A percentile compares a stretch with the other conserved stretches of the same genome.
Evolutionary conservation across 2,329 filamentous ascomycete species (phyloP).

Genomic region (Penicillium sp.): DNA sequence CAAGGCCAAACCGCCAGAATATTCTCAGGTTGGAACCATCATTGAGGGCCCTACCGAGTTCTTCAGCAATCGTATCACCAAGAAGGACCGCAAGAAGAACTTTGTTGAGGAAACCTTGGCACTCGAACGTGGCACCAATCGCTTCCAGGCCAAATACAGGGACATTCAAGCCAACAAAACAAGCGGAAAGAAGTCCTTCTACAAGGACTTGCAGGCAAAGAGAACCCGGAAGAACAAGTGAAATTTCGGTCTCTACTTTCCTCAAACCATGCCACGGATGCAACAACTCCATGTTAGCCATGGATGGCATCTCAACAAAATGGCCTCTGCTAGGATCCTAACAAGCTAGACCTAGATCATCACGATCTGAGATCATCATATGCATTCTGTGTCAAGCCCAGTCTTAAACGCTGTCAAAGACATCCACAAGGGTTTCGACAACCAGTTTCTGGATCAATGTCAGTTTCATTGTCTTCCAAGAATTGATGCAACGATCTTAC

Average conservation of each 20-base stretch:
- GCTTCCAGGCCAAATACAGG: constrained; percentile 84
- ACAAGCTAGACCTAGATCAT: not conserved
- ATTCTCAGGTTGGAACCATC: constrained; percentile 84
- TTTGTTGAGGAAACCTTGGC: constrained; percentile 82
- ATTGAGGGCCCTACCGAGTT: constrained; percentile 87
- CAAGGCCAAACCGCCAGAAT: constrained; percentile 72
- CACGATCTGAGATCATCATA: not conserved
- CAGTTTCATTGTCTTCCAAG: constrained; percentile 11
- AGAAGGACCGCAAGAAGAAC: constrained; percentile 83
- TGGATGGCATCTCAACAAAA: not conserved
- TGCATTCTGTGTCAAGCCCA: not conserved
- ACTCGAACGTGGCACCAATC: constrained; percentile 62
- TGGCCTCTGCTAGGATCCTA: not conserved
- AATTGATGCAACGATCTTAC: constrained; percentile 33
- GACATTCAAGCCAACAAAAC: constrained; percentile 79
- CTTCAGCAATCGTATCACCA: constrained; percentile 74
- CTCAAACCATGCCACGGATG: not conserved
- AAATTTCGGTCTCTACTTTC: constrained; percentile 4
- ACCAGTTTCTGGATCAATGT: constrained; percentile 38
- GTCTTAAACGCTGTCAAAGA: constrained; percentile 25
- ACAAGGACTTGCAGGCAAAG: constrained; percentile 72
- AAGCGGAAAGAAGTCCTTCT: constrained; percentile 86
- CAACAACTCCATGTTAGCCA: not conserved
- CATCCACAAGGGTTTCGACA: constrained; percentile 32
- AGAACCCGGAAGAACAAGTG: constrained; percentile 39